Evolutionary conservation across 2,329 filamentous ascomycete species (phyloP), one percentile per base, ranked within the genome.

Genomic region (Coleophoma cylindrospora): DNA sequence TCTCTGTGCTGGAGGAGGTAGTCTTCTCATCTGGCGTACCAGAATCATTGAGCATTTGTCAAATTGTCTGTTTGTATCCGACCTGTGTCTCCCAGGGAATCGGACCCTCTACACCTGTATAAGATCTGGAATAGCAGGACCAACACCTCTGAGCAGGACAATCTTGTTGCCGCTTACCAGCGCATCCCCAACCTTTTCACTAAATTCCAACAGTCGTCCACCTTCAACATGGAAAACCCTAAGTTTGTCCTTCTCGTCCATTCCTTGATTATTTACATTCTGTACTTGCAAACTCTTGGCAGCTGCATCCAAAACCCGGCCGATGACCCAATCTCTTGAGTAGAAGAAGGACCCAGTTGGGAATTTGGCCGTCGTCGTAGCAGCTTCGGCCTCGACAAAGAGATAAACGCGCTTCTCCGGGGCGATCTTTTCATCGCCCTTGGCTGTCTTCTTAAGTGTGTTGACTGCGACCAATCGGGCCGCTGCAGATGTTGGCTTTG

Each of bases 171-270:
- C 94, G 58, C 81, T 91, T 56, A 81, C 81, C 51, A 95, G 74
- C 27, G 76, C 77, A 47, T 76, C 75, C 4, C 90, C 91, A 49
- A 96, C 75, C 73, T 92, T 91, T 69, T 96, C 91, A 21, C 80
- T 83, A 62, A 95, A 99, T 53, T 94, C 91, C 55, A 99, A 68
- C 54, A 99, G 68, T 51, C 90, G 75, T 0, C 94, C 94, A 0
- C 87, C 89, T 65, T 99, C 91, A 0, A 99, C 89, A 66, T 97
- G 91, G 63, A 96, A 99, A 0, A 99, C 83, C 9, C 94, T 74
- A 57, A 99, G 67, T 68, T 87, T 87, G 52, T 91, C 85, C 65
- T 87, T 84, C 71, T 95, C 89, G 12, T 85, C 79, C 3, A 78
- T 80, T 1, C 82, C 84, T 59, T 86, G 77, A 61, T 95, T 95